Base-by-base conservation (phyloP, 495 filamentous ascomycete species). In the Penicillium alfredii region DNA sequence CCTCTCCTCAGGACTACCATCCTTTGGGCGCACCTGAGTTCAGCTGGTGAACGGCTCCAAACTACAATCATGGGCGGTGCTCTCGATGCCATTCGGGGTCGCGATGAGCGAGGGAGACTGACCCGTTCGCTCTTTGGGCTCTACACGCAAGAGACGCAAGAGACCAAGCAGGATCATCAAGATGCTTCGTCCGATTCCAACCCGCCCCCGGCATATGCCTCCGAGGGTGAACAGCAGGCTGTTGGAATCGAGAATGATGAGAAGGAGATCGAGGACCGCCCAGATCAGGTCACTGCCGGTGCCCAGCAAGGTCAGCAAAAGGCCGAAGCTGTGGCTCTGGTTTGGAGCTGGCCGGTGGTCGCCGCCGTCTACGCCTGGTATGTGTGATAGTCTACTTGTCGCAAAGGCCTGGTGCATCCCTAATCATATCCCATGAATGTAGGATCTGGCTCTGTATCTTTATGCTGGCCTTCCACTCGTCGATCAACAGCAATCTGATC, bases 401-500 rank as follows among this genome's bases (percentile, higher is more conserved):
- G 6, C 15, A n/a, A 30, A n/a, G n/a, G n/a, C n/a, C n/a, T n/a
- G n/a, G n/a, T n/a, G n/a, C 4, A 76, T 35, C 34, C 9, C 40
- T 40, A 24, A 24, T 12, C 11, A 30, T 21, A 13, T 20, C 8
- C 12, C 9, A 8, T 16, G 13, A 12, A 4, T n/a, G 3, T 30
- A 66, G 65, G 53, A 63, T 70, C 24, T 70, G 63, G 61, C 15
- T 71, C 8, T 60, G 56, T 33, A 68, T 63, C 35, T 69, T 69
- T 35, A 61, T 69, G 34, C 45, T 68, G 18, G 61, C 62, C 1
- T 42, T 71, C 25, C 64, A 63, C 35, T 60, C 58, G 0, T 43
- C 55, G 1, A 67, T 64, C 21, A 58, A 53, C 22, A 38, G 26
- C 33, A 61, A 55, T 16, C 33, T 71, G 17, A 59, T 62, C 35